phyloP scores from a whole-genome alignment of 306 rosid genomes.

The Cicer chorassanicum region DNA sequence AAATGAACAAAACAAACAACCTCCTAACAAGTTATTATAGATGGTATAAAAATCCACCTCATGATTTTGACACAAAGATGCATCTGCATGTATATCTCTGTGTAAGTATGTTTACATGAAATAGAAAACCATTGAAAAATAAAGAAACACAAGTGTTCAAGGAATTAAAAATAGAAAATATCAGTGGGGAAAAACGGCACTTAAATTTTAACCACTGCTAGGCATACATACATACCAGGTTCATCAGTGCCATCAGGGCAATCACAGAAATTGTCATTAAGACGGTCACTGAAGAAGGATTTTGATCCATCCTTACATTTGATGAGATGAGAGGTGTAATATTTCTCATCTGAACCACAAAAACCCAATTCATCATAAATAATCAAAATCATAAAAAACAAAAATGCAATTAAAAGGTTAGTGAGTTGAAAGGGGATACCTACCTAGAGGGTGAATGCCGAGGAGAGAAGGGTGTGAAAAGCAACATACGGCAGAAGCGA shows the following conservation, averaged over 20 bases:
- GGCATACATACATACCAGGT: conserved; percentile 56
- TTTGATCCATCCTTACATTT: conserved; percentile 78
- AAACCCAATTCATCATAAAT: conserved; percentile 20
- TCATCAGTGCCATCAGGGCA: conserved; percentile 93
- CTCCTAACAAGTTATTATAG: conserved; percentile 29
- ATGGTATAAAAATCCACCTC: conserved; percentile 6
- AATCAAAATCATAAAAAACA: neutral
- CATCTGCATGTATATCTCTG: neutral
- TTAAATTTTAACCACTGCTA: too few relatives aligned
- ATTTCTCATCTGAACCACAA: conserved; percentile 72
- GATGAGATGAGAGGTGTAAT: conserved; percentile 62
- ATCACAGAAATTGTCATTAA: conserved; percentile 84
- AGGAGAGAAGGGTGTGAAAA: conserved; percentile 51
- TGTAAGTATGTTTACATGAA: conserved; percentile 7
- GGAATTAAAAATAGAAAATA: too few relatives aligned
- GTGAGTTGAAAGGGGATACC: conserved; percentile 26
- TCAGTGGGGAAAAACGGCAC: too few relatives aligned
- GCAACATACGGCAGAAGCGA: conserved; percentile 45
- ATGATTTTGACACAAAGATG: neutral
- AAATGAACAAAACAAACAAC: conserved; percentile 36
- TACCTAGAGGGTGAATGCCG: conserved; percentile 88
- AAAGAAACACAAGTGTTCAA: neutral
- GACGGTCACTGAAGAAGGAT: conserved; percentile 73
- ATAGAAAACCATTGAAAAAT: conserved; percentile 24
- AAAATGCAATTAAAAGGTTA: conserved; percentile 1